Evolutionary conservation across 1,139 yeast genomes (phyloP), one percentile per base, ranked within the genome.

Genomic region (Candida neerlandica): DNA sequence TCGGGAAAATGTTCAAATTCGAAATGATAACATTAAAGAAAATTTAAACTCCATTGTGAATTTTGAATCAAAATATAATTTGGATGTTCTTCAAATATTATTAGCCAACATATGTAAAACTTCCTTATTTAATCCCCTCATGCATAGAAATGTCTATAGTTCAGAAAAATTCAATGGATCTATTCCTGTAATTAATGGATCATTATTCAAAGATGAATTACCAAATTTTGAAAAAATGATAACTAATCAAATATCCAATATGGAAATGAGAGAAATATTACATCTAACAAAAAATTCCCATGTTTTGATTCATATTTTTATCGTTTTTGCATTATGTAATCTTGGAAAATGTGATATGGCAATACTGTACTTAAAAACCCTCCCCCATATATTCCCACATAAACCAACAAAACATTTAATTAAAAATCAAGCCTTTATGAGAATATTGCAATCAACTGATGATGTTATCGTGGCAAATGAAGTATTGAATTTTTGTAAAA

Each of bases 191-290:
- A 49, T 75, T 4, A 59, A 62, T 27, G 77, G 74, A 0, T 51
- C 58, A 0, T 29, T 75, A 2, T 50, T 49, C 11, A 52, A 63
- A 0, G 55, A 57, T 4, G 79, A 75, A 50, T 56, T 73, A 33
- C 78, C 78, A 0, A 44, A 51, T 3, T 73, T 74, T 51, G 51
- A 54, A 19, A 45, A 45, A 2, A 54, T 71, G 39, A 53, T 72
- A 4, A 51, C 55, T 14, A 43, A 54, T 1, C 51, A 21, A 27
- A 15, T 39, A 12, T 15, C 16, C 2, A 29, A 16, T 4, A 38
- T 26, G 46, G 43, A 45, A 3, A 34, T 47, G 18, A 21, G 43
- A 4, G 43, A 45, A 10, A 32, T 50, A 19, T 14, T 47, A 18
- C 41, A 40, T 9, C 27, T 47, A 4, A 46, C 49, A 0, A 40